phyloP scores from a whole-genome alignment of 2,329 filamentous ascomycete genomes.

The Fonsecaea erecta region DNA sequence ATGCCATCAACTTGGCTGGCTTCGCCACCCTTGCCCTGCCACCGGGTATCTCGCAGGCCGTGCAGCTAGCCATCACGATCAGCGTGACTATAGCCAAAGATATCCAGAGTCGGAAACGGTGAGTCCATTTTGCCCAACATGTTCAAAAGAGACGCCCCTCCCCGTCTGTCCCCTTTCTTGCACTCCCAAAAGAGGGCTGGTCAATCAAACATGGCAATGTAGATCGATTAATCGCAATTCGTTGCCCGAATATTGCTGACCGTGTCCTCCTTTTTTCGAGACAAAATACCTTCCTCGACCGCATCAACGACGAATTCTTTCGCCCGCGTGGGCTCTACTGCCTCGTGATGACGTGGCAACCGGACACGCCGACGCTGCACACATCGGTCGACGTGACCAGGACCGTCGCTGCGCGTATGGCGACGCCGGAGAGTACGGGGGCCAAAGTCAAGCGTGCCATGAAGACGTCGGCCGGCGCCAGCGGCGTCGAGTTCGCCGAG shows the following conservation, averaged over 20 bases:
- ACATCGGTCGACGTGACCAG: slow-evolving; percentile 47
- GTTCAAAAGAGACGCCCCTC: too few species aligned
- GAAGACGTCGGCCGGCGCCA: slow-evolving; percentile 33
- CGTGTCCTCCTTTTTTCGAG: slow-evolving; percentile 32
- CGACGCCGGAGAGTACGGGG: slow-evolving; percentile 1
- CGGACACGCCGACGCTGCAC: slow-evolving; percentile 42
- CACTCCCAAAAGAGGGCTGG: too few species aligned
- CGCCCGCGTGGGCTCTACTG: slow-evolving; percentile 60
- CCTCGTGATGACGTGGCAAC: slow-evolving; percentile 59
- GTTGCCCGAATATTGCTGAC: neutral
- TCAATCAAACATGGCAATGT: too few species aligned
- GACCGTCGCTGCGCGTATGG: slow-evolving; percentile 36
- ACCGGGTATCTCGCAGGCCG: slow-evolving; percentile 6
- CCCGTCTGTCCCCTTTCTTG: too few species aligned
- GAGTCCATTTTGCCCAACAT: neutral
- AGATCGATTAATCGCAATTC: too few species aligned
- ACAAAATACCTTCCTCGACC: slow-evolving; percentile 60
- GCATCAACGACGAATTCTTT: slow-evolving; percentile 62
- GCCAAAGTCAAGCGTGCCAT: slow-evolving; percentile 20
- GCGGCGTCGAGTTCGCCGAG: slow-evolving; percentile 49
- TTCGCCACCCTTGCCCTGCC: slow-evolving; percentile 8
- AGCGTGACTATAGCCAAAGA: slow-evolving; percentile 17
- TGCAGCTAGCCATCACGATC: slow-evolving; percentile 16
- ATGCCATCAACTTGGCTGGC: slow-evolving; percentile 24
- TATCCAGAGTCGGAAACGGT: slow-evolving; percentile 25